Conservation (phyloP, 1,284 basidiomycete species). For the Ceratobasidium sp. region DNA sequence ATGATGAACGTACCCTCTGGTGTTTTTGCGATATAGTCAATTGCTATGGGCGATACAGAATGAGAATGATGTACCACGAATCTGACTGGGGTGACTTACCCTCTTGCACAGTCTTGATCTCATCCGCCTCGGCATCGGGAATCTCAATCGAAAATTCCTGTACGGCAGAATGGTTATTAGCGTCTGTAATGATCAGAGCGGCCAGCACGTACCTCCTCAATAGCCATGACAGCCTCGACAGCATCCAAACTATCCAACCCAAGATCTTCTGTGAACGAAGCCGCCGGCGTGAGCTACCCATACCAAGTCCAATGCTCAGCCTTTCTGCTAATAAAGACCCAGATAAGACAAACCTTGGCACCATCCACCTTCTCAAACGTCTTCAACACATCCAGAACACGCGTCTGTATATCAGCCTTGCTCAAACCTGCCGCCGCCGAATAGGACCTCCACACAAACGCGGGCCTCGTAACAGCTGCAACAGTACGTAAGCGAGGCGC, state of each 20-base stretch:
- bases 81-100: slow-evolving; percentile 67
- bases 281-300: slow-evolving; percentile 75
- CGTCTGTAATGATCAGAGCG: not conserved
- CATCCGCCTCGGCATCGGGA: slow-evolving; percentile 98
- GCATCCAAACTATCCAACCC: slow-evolving; percentile 97
- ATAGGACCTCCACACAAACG: slow-evolving; percentile 64
- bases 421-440: slow-evolving; percentile 82
- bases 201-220: slow-evolving; percentile 86
- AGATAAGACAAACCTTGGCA: slow-evolving; percentile 73
- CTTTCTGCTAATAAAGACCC: slow-evolving; percentile 45
- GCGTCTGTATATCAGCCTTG: slow-evolving; percentile 80
- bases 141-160: slow-evolving; percentile 94
- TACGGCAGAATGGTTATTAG: slow-evolving; percentile 33
- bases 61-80: slow-evolving; percentile 49
- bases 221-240: slow-evolving; percentile 99
- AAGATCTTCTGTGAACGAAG: slow-evolving; percentile 89
- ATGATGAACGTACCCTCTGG: slow-evolving; percentile 76
- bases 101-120: slow-evolving; percentile 94
- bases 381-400: slow-evolving; percentile 91
- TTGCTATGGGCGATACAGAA: slow-evolving; percentile 68
- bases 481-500: slow-evolving; percentile 26
- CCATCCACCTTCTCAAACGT: slow-evolving; percentile 95
- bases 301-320: slow-evolving; percentile 7
- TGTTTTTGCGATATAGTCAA: slow-evolving; percentile 97
- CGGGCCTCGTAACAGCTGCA: slow-evolving; percentile 14